Conservation (phyloP, 179 eudicot genomes). For the Carnegiea gigantea region DNA sequence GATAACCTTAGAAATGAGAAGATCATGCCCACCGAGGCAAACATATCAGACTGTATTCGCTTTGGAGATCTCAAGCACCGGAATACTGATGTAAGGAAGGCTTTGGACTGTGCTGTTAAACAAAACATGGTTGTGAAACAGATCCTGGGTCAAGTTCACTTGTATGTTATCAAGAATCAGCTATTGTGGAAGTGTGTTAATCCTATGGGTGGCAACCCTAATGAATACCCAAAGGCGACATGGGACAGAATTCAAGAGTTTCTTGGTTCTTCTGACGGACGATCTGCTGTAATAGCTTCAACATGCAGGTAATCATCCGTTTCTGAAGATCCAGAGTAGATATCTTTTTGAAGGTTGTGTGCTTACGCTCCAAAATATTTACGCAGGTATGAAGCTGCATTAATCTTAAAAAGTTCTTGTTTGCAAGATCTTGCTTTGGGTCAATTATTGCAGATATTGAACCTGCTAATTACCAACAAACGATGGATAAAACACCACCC, state of each 20-base stretch:
- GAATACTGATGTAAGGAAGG: slow-evolving; percentile 65
- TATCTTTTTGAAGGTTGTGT: background rate
- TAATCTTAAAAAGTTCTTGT: slow-evolving; percentile 60
- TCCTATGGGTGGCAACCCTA: slow-evolving; percentile 53
- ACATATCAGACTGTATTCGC: slow-evolving; percentile 72
- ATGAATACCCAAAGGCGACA: slow-evolving; percentile 49
- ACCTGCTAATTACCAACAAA: slow-evolving; percentile 48
- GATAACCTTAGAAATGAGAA: slow-evolving; percentile 67
- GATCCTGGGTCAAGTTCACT: slow-evolving; percentile 45
- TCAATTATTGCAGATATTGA: slow-evolving; percentile 63
- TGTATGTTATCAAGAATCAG: slow-evolving; percentile 70
- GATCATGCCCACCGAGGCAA: slow-evolving; percentile 67
- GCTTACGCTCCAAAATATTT: slow-evolving; percentile 4
- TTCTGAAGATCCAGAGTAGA: background rate
- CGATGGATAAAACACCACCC: slow-evolving; percentile 52
- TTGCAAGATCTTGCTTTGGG: slow-evolving; percentile 64
- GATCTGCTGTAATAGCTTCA: slow-evolving; percentile 56
- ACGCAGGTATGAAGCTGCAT: slow-evolving; percentile 83
- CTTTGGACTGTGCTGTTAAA: slow-evolving; percentile 66
- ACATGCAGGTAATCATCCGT: slow-evolving; percentile 53
- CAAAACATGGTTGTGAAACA: slow-evolving; percentile 62
- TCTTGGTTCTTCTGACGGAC: slow-evolving; percentile 60
- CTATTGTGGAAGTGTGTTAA: slow-evolving; percentile 70
- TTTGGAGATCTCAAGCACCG: slow-evolving; percentile 65
- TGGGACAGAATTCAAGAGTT: slow-evolving; percentile 74